phyloP scores from a whole-genome alignment of 768 basidiomycete species.

The Leccinum longicurvipes region DNA sequence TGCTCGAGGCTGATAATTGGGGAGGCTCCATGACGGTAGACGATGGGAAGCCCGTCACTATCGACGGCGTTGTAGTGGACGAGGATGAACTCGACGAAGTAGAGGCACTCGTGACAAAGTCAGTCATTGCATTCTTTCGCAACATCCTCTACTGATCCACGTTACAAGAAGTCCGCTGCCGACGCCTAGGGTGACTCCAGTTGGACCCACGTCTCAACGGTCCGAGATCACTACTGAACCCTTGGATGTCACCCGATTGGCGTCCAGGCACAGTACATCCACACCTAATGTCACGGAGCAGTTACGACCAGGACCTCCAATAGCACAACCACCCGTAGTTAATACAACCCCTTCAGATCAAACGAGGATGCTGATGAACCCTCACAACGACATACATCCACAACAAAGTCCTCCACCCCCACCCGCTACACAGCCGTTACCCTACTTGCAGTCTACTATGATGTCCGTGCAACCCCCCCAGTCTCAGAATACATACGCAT shows the following conservation, averaged over 20 bases:
- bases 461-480: slow-evolving; percentile 17
- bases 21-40: slow-evolving; percentile 39
- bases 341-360: not conserved
- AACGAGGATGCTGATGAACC: not conserved
- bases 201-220: slow-evolving; percentile 26
- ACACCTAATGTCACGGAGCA: not conserved
- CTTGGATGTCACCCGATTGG: not conserved
- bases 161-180: slow-evolving; percentile 55
- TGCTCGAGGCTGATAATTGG: slow-evolving; percentile 51
- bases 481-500: slow-evolving; percentile 15
- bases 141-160: slow-evolving; percentile 14
- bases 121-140: slow-evolving; percentile 28
- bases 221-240: slow-evolving; percentile 4
- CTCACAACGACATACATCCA: not conserved
- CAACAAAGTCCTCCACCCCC: slow-evolving; percentile 4
- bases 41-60: slow-evolving; percentile 32
- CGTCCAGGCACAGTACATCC: slow-evolving; percentile 1
- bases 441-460: slow-evolving; percentile 11
- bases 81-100: slow-evolving; percentile 39
- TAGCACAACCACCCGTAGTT: not conserved
- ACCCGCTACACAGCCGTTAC: slow-evolving; percentile 7
- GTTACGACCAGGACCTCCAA: not conserved
- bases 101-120: slow-evolving; percentile 41
- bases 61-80: slow-evolving; percentile 32
- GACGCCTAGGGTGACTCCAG: slow-evolving; percentile 58